Conservation (phyloP, 1,284 basidiomycete species). For the Flammula alnicola region DNA sequence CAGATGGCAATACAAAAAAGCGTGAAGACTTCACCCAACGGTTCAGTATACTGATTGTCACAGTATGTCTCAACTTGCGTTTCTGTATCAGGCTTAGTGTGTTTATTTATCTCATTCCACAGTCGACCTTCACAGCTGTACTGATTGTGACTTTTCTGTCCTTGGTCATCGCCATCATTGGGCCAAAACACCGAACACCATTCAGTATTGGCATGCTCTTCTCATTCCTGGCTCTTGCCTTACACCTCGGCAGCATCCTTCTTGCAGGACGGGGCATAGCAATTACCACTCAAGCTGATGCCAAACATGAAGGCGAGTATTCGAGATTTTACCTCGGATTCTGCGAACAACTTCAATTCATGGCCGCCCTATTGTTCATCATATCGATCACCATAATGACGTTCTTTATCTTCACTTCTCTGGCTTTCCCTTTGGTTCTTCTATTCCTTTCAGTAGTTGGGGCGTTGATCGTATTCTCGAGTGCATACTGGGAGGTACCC, state of each 20-base stretch:
- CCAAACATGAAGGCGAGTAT: slow-evolving; percentile 21
- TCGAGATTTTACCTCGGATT: slow-evolving; percentile 31
- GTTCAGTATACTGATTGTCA: slow-evolving; percentile 22
- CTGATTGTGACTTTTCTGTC: slow-evolving; percentile 31
- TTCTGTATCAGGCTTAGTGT: neutral
- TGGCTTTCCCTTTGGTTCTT: slow-evolving; percentile 31
- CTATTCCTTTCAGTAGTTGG: slow-evolving; percentile 23
- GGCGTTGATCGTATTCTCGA: slow-evolving; percentile 28
- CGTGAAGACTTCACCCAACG: no score
- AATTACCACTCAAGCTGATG: slow-evolving; percentile 24
- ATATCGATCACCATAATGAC: slow-evolving; percentile 29
- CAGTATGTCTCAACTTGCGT: slow-evolving; percentile 23
- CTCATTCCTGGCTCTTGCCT: slow-evolving; percentile 31
- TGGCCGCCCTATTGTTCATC: slow-evolving; percentile 31
- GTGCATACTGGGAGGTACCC: slow-evolving; percentile 33
- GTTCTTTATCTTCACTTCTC: slow-evolving; percentile 32
- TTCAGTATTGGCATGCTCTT: slow-evolving; percentile 35
- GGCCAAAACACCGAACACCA: slow-evolving; percentile 19
- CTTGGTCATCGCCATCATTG: slow-evolving; percentile 26
- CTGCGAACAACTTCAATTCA: slow-evolving; percentile 36
- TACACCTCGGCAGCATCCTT: slow-evolving; percentile 35
- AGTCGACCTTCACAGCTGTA: slow-evolving; percentile 35
- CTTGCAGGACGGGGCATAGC: slow-evolving; percentile 31
- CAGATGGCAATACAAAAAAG: no score
- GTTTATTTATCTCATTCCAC: neutral